Conservation (phyloP, 768 basidiomycete species). For the Tylopilus rubrobrunneus region DNA sequence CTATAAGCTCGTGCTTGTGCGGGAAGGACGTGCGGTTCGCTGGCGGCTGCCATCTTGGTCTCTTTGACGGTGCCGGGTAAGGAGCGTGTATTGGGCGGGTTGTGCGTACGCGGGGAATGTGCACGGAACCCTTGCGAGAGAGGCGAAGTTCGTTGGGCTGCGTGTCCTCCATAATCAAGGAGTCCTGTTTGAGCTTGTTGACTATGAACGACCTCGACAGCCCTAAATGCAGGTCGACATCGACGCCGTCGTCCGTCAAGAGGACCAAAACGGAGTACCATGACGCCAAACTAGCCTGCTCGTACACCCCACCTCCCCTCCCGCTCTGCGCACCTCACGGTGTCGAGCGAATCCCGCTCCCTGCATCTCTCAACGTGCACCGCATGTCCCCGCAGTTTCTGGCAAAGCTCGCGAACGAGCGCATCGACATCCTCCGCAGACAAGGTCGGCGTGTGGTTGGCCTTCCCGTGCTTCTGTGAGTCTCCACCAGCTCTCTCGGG, state of each 20-base stretch:
- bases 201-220: slow-evolving; percentile 13
- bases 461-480: slow-evolving; percentile 26
- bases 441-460: slow-evolving; percentile 25
- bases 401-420: slow-evolving; percentile 15
- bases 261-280: slow-evolving; percentile 19
- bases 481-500: neutral
- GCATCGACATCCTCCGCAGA: slow-evolving; percentile 12
- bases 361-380: slow-evolving; percentile 7
- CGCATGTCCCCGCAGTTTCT: slow-evolving; percentile 11
- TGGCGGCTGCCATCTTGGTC: neutral
- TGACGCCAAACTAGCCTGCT: neutral
- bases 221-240: neutral
- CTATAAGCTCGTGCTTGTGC: neutral
- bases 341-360: slow-evolving; percentile 26
- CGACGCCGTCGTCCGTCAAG: slow-evolving; percentile 11
- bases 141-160: slow-evolving; percentile 39
- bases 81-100: neutral
- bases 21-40: neutral
- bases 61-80: slow-evolving; percentile 1
- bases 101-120: slow-evolving; percentile 27
- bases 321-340: slow-evolving; percentile 21
- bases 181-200: slow-evolving; percentile 24
- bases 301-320: slow-evolving; percentile 11
- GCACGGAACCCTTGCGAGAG: slow-evolving; percentile 30
- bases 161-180: slow-evolving; percentile 30